Conservation (phyloP, 1,139 yeast genomes). For the Meyerozyma carpophila region DNA sequence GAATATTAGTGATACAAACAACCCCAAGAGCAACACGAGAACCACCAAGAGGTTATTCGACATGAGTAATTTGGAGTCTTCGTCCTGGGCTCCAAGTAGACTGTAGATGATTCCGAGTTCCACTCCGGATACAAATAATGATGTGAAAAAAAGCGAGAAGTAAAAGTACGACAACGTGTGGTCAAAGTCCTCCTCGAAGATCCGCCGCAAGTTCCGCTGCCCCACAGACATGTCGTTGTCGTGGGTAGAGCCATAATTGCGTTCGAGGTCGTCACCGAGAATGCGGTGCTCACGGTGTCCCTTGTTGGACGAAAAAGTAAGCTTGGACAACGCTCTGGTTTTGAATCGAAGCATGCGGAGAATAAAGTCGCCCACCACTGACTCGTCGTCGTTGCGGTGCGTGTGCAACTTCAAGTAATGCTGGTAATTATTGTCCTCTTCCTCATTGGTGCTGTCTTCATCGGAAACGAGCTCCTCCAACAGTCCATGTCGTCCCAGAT, state of each 20-base stretch:
- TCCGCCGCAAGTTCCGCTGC: constrained; percentile 10
- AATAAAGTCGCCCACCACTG: constrained; percentile 12
- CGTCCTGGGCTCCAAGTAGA: constrained; percentile 20
- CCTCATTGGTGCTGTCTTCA: constrained; percentile 2
- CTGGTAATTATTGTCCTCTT: constrained; percentile 1
- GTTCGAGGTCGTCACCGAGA: neutral
- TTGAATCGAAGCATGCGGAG: constrained; percentile 15
- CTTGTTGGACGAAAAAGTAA: neutral
- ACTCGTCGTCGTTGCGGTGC: constrained; percentile 4
- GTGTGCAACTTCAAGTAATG: constrained; percentile 1
- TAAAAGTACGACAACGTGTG: constrained; percentile 32
- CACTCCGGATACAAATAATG: constrained; percentile 37
- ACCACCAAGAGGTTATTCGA: constrained; percentile 30
- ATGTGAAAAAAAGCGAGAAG: constrained; percentile 30
- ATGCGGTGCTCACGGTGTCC: neutral
- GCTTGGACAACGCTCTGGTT: constrained; percentile 6
- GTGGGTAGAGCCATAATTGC: constrained; percentile 29
- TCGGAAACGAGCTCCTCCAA: constrained; percentile 1
- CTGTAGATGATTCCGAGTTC: constrained; percentile 40
- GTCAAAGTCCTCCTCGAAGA: constrained; percentile 32
- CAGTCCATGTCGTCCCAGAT: neutral
- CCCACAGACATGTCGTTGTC: constrained; percentile 15
- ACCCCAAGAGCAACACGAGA: constrained; percentile 28
- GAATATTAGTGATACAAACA: constrained; percentile 28
- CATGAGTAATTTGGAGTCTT: constrained; percentile 19